Base-by-base conservation (phyloP, 768 basidiomycete genomes). In the Calvatia gigantea region DNA sequence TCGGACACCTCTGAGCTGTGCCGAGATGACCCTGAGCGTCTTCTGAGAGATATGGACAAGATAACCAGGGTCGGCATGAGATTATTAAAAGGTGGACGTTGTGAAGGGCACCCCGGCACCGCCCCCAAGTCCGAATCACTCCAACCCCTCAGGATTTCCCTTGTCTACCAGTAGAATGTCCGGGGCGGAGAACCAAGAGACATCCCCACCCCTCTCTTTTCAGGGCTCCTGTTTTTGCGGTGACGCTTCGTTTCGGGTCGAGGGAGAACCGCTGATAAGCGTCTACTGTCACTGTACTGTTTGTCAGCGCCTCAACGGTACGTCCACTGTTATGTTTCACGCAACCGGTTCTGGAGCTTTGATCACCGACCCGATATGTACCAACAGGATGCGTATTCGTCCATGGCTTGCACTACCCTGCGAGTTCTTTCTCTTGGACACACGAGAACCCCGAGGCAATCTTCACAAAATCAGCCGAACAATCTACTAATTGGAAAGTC, bases 201-300 rank as follows among this genome's bases (percentile, higher is more conserved):
- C n/a, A n/a, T n/a, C n/a, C 39, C 4, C 15, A 17, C 6, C 17
- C 19, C 54, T 48, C 32, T 17, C 21, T 14, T 42, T 56, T n/a
- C 11, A 38, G 28, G 86, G 85, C 35, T 67, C 74, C 29, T 89
- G 86, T 66, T 84, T 81, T 62, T 87, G 87, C 57, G 73, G 79
- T 17, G 60, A 70, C 5, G 70, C 80, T 4, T 66, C 79, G 0
- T 87, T 81, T 56, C 56, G 70, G 42, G 70, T 85, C 4, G 65
- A 65, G 15, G 80, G 79, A 2, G 65, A 63, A 31, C 84, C 85
- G 0, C 60, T 79, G 3, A 67, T 82, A 37, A 80, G 78, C 58
- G 85, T 81, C 4, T 87, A 82, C 62, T 88, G 85, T 58, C 87
- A 88, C 62, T 89, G 87, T 63, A 83, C 83, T 2, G 65, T 76